Conservation (phyloP, 352 stramenopile genomes). For the Phytophthora pluvialis region DNA sequence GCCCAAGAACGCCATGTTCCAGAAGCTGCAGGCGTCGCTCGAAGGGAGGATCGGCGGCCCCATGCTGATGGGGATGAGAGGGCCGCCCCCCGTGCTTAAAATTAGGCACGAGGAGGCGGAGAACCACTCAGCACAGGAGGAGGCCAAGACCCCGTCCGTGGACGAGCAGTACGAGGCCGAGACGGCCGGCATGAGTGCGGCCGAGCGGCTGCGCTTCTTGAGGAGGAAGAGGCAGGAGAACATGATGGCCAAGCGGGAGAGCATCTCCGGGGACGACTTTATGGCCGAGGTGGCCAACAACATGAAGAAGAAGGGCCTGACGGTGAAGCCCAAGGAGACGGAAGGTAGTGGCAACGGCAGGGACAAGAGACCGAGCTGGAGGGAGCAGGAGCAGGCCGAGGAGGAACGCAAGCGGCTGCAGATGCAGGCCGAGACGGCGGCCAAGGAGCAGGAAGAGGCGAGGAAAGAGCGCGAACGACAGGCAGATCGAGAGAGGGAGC, state of each 20-base stretch:
- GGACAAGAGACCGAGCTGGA: constrained; percentile 34
- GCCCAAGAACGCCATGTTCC: constrained; percentile 47
- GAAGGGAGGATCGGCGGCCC: constrained; percentile 39
- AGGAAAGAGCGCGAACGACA: constrained; percentile 37
- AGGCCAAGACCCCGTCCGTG: constrained; percentile 16
- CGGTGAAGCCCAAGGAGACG: constrained; percentile 19
- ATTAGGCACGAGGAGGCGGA: constrained; percentile 23
- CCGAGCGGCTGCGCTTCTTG: constrained; percentile 67
- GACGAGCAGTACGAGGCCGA: constrained; percentile 64
- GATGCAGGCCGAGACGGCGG: constrained; percentile 38
- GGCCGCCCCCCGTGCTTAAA: constrained; percentile 40
- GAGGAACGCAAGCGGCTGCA: constrained; percentile 45
- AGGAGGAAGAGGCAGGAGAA: constrained; percentile 65
- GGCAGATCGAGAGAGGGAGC: constrained; percentile 34
- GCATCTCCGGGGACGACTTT: constrained; percentile 60
- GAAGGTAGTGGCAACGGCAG: constrained; percentile 3
- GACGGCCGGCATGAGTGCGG: constrained; percentile 65
- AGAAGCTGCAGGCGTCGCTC: constrained; percentile 65
- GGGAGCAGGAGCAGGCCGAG: constrained; percentile 40
- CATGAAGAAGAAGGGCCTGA: constrained; percentile 71
- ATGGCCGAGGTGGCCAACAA: constrained; percentile 71
- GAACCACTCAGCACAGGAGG: not conserved
- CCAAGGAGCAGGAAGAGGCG: constrained; percentile 33
- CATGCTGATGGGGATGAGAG: constrained; percentile 24
- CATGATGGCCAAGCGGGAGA: constrained; percentile 59